Base-by-base conservation (phyloP, 805 yeast genomes). In the Cyberlindnera lachancei region DNA sequence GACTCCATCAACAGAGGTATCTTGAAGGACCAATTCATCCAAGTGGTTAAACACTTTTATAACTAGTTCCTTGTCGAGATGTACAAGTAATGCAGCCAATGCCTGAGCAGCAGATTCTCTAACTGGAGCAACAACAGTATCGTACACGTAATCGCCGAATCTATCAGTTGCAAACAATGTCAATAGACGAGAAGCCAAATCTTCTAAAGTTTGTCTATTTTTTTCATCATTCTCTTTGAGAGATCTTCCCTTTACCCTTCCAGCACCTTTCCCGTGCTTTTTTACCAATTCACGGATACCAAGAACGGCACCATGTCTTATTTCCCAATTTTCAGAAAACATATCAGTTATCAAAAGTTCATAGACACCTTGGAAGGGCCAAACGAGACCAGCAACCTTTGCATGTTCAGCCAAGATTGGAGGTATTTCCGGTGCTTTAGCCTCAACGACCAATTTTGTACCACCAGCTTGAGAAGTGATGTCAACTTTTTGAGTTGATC, bases 111-210 rank as follows among this genome's bases (percentile, higher is more conserved):
- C 86, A 22, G 95, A 86, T 58, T 94, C 99, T 51, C 98, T 66
- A 5, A 92, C 97, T 1, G 99, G 99, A 0, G 97, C 97, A 23
- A 92, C 94, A 11, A 92, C 99, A 6, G 95, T 94, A 52, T 92
- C 99, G 26, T 94, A 80, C 20, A 92, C 95, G 56, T 84, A 92
- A 61, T 92, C 99, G 29, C 96, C 97, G 59, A 92, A 92, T 46
- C 97, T 63, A 59, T 92, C 99, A 33, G 92, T 63, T 3, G 96
- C 90, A 56, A 92, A 85, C 10, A 92, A 64, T 6, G 94, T 81
- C 49, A 94, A 68, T 28, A 92, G 53, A 40, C 96, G 68, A 14
- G 92, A 85, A 4, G 94, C 80, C 36, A 90, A 64, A 57, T 92
- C 97, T 55, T 92, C 95, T 22, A 92, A 63, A 33, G 88, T 81